A percentile compares a stretch with the other conserved stretches of the same genome.
Evolutionary conservation across 2,329 filamentous ascomycete genomes (phyloP).

Genomic region (Biscogniauxia mediterranea): DNA sequence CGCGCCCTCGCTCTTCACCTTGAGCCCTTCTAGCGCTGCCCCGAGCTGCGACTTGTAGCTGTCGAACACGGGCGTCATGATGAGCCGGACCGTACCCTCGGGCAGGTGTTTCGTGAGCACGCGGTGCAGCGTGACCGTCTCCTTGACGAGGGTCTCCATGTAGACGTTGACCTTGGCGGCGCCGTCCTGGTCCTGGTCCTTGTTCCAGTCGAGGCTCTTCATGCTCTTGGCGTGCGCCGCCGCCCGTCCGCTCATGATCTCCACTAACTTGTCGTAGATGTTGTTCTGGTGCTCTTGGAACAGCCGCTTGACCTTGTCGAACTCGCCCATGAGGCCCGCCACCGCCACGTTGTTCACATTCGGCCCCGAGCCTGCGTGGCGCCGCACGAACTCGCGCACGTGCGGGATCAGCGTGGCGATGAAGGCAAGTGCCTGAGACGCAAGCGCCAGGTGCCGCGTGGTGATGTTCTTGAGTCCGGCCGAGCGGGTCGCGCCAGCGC

Average conservation of each 20-base stretch:
- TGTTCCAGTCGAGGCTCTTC: conserved; percentile 73
- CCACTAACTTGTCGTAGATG: conserved; percentile 89
- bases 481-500: conserved; percentile 83
- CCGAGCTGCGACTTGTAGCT: conserved; percentile 80
- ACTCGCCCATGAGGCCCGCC: conserved; percentile 70
- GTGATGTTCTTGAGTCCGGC: conserved; percentile 95
- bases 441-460: conserved; percentile 89
- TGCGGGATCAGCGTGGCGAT: conserved; percentile 85
- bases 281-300: conserved; percentile 87
- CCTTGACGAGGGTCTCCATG: conserved; percentile 84
- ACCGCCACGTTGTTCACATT: conserved; percentile 43
- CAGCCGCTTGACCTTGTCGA: conserved; percentile 80
- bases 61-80: conserved; percentile 82
- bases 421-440: conserved; percentile 85
- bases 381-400: conserved; percentile 84
- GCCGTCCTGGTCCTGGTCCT: conserved; percentile 18
- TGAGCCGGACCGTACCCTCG: conserved; percentile 72
- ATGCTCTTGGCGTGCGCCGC: conserved; percentile 71
- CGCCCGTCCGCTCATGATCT: conserved; percentile 84
- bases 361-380: conserved; percentile 59
- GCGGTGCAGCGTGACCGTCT: conserved; percentile 80
- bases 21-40: conserved; percentile 63
- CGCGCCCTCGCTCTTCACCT: conserved; percentile 64
- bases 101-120: conserved; percentile 80
- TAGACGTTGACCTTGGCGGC: conserved; percentile 59